Conservation (phyloP, 176 grass and related monocot species). For the Puya raimondii region DNA sequence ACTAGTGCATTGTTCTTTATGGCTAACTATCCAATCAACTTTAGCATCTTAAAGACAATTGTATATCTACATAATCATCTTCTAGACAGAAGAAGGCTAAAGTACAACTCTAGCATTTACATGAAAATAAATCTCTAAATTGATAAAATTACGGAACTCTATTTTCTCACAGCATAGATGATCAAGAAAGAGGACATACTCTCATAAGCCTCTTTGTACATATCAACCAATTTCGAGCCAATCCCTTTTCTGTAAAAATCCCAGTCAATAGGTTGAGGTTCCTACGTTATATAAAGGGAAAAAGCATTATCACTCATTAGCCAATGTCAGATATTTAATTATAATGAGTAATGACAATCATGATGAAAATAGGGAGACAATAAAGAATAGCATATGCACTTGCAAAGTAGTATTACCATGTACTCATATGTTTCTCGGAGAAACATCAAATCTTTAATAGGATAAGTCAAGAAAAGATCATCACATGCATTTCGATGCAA, state of each 20-base stretch:
- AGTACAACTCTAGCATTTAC: not conserved
- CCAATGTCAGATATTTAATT: not conserved
- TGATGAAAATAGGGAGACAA: not conserved
- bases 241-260: conserved; percentile 87
- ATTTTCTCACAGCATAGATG: not conserved
- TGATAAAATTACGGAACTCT: not conserved
- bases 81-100: not conserved
- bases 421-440: not conserved
- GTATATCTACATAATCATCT: not conserved
- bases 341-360: not conserved
- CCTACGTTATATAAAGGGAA: conserved; percentile 35
- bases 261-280: conserved; percentile 78
- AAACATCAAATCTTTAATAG: too few relatives aligned
- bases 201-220: conserved; percentile 85
- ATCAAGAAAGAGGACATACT: conserved; percentile 32
- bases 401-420: not conserved
- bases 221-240: conserved; percentile 63
- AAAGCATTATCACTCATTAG: not conserved
- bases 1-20: not conserved
- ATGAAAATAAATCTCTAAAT: not conserved
- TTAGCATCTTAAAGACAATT: not conserved
- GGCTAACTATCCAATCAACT: not conserved
- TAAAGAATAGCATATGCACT: not conserved
- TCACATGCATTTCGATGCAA: too few relatives aligned
- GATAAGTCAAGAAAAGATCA: too few relatives aligned